Evolutionary conservation across 2,329 filamentous ascomycete genomes (phyloP).

Genomic region (Aureobasidium namibiae): DNA sequence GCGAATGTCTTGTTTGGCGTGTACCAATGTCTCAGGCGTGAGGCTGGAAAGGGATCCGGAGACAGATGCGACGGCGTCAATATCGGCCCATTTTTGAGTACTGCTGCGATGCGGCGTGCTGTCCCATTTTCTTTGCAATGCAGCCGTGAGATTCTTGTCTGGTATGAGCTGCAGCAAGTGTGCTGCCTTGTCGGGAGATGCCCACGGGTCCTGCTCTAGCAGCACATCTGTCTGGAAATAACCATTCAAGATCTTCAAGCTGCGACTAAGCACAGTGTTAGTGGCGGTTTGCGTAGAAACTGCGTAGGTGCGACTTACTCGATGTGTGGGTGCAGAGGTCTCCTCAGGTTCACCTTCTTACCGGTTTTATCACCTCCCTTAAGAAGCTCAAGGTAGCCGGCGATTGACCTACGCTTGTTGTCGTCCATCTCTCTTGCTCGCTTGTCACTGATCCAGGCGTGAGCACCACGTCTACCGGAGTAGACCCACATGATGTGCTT

Average conservation of each 20-base stretch:
- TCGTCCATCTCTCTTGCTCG: conserved; percentile 79
- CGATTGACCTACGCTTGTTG: conserved; percentile 72
- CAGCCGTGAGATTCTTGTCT: conserved; percentile 66
- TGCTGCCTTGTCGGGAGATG: conserved; percentile 58
- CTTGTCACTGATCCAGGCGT: conserved; percentile 97
- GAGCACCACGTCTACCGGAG: conserved; percentile 88
- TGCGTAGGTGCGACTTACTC: conserved; percentile 43
- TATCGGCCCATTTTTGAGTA: conserved; percentile 84
- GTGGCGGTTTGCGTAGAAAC: not conserved
- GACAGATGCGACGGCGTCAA: conserved; percentile 73
- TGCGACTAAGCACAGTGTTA: conserved; percentile 48
- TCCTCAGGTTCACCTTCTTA: conserved; percentile 75
- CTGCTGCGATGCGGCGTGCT: conserved; percentile 70
- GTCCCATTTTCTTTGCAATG: conserved; percentile 84
- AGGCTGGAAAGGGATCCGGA: conserved; percentile 58
- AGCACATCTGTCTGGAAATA: conserved; percentile 82
- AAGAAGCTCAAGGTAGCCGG: conserved; percentile 84
- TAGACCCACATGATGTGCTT: conserved; percentile 98
- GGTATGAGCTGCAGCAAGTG: conserved; percentile 79
- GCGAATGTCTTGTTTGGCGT: conserved; percentile 92
- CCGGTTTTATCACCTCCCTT: conserved; percentile 76
- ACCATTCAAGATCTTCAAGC: conserved; percentile 71
- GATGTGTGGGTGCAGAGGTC: conserved; percentile 85
- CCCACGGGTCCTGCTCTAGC: conserved; percentile 78
- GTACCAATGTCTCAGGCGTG: conserved; percentile 54